Evolutionary conservation across 2,329 filamentous ascomycete genomes (phyloP).

Genomic region (Stromatinia cepivora): DNA sequence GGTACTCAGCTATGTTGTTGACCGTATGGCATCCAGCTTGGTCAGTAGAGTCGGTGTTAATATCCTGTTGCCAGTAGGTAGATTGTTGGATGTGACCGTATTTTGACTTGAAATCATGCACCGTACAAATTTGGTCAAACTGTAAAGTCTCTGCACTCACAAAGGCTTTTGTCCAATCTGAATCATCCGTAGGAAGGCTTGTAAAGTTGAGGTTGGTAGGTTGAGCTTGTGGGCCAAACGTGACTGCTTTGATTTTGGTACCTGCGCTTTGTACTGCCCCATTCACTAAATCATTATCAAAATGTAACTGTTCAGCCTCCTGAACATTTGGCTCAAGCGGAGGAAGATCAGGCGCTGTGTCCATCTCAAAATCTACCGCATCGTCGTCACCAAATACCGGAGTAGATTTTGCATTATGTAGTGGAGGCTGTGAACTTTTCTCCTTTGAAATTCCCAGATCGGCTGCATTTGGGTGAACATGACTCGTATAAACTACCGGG

Average conservation of each 20-base stretch:
- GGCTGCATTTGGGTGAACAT: neutral
- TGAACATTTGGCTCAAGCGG: neutral
- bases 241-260: constrained; percentile 1
- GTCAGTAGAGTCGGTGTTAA: constrained; percentile 25
- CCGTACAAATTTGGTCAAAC: constrained; percentile 34
- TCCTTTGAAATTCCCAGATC: neutral
- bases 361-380: neutral
- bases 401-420: neutral
- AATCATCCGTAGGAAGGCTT: neutral
- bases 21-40: constrained; percentile 23
- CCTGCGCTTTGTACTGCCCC: neutral
- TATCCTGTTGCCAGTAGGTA: constrained; percentile 27
- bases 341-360: neutral
- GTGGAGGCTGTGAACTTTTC: neutral
- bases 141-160: constrained; percentile 2
- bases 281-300: neutral
- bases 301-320: neutral
- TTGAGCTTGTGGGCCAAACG: neutral
- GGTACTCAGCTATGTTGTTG: constrained; percentile 29
- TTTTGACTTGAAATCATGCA: constrained; percentile 34
- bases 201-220: constrained; percentile 8
- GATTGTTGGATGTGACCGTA: constrained; percentile 18
- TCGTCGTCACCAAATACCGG: neutral
- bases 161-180: constrained; percentile 2
- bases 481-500: neutral